These are phyloP conservation scores for Agrocybe praecox DNA, from an alignment of 768 basidiomycete genomes.

Conservation along the genomic window DNA sequence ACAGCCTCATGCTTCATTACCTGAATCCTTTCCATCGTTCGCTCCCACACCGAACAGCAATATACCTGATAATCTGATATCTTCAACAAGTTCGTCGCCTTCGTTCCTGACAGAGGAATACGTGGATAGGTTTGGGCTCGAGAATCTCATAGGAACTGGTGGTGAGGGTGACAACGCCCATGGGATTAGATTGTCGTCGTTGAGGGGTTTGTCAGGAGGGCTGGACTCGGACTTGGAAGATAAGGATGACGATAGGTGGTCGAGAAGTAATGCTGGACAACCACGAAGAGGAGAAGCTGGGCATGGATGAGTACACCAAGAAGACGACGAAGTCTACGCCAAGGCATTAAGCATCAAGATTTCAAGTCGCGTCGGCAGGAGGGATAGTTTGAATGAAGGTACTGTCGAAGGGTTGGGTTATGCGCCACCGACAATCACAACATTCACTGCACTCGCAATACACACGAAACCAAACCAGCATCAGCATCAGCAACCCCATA, in stretches of 20 bases:
- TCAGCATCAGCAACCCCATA: neutral
- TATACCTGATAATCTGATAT: slow-evolving; percentile 20
- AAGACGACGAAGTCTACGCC: neutral
- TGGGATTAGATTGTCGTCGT: slow-evolving; percentile 69
- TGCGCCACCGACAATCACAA: slow-evolving; percentile 1
- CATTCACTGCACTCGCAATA: neutral
- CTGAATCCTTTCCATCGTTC: neutral
- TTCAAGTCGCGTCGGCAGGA: neutral
- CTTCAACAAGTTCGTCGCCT: slow-evolving; percentile 16
- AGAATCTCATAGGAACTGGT: slow-evolving; percentile 27
- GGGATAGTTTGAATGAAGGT: neutral
- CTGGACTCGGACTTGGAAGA: slow-evolving; percentile 26
- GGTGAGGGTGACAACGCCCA: slow-evolving; percentile 51
- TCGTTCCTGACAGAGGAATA: too few species aligned
- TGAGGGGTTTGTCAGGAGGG: slow-evolving; percentile 51
- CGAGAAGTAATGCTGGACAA: too few species aligned
- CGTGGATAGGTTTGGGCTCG: neutral
- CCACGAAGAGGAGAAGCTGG: neutral
- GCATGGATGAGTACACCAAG: neutral
- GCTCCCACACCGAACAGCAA: neutral
- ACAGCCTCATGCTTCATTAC: neutral
- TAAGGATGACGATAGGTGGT: slow-evolving; percentile 19
- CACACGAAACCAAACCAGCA: neutral
- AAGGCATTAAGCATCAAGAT: too few species aligned
- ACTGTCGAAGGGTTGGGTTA: slow-evolving; percentile 26